Evolutionary conservation across 2,329 filamentous ascomycete species (phyloP).

Genomic region (Phyllosticta citrichinensis): DNA sequence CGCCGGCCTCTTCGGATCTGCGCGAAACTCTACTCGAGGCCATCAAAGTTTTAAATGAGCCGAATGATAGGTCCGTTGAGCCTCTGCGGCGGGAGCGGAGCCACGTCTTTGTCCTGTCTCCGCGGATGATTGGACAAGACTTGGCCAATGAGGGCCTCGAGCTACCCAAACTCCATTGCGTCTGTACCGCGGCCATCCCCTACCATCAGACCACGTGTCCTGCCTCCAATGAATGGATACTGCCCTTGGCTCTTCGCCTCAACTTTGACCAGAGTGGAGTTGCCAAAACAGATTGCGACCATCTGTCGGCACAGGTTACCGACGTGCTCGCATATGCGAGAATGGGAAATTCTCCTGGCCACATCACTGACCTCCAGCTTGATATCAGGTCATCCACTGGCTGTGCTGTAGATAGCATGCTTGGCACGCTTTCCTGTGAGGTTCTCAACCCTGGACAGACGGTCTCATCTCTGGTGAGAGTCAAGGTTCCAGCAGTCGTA

Average conservation of each 20-base stretch:
- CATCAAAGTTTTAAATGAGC: slow-evolving; percentile 2
- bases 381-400: slow-evolving; percentile 6
- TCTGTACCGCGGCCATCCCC: slow-evolving; percentile 10
- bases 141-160: neutral
- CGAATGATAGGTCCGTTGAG: neutral
- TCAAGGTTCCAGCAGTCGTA: slow-evolving; percentile 4
- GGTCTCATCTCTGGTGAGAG: slow-evolving; percentile 9
- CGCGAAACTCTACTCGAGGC: slow-evolving; percentile 10
- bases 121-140: slow-evolving; percentile 3
- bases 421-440: slow-evolving; percentile 5
- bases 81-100: slow-evolving; percentile 6
- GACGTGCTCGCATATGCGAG: slow-evolving; percentile 5
- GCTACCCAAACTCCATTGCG: neutral
- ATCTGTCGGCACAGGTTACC: slow-evolving; percentile 1
- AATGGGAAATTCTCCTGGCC: neutral
- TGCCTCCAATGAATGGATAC: neutral
- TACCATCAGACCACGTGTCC: neutral
- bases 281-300: neutral
- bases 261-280: neutral
- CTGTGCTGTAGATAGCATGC: slow-evolving; percentile 7
- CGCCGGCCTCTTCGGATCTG: neutral
- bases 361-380: slow-evolving; percentile 10
- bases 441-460: slow-evolving; percentile 10
- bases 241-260: neutral
- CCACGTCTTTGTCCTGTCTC: slow-evolving; percentile 14